Evolutionary conservation across 1,284 basidiomycete genomes (phyloP).

Genomic region (Marasmius fiardii): DNA sequence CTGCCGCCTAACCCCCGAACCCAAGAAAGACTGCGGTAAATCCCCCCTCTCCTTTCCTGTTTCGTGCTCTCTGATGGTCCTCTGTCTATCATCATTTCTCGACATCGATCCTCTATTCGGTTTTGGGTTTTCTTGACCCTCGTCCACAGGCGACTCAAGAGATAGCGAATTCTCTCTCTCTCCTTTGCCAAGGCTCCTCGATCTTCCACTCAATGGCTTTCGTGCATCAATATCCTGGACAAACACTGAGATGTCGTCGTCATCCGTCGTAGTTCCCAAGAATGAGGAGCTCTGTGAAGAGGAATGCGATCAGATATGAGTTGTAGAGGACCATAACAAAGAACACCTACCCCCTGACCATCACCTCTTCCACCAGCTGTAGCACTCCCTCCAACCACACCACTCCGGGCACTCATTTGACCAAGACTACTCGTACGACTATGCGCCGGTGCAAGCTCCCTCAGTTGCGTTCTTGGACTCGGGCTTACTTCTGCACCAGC

Average conservation of each 20-base stretch:
- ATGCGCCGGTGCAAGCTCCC: neutral
- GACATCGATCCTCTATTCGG: neutral
- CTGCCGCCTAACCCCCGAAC: neutral
- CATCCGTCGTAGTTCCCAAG: constrained; percentile 51
- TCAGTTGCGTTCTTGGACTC: constrained; percentile 3
- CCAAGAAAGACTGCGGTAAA: neutral
- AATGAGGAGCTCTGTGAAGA: constrained; percentile 37
- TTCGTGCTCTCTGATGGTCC: constrained; percentile 6
- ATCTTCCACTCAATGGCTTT: constrained; percentile 52
- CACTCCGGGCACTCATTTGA: neutral
- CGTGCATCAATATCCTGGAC: constrained; percentile 70
- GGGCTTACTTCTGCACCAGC: constrained; percentile 23
- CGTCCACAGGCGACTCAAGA: constrained; percentile 11
- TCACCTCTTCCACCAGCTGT: neutral
- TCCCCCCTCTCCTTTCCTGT: neutral
- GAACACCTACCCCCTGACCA: neutral
- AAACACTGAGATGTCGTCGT: constrained; percentile 73
- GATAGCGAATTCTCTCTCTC: constrained; percentile 16
- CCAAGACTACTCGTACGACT: constrained; percentile 3
- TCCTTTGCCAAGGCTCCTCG: constrained; percentile 23
- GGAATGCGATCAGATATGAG: neutral
- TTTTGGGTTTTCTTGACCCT: constrained; percentile 6
- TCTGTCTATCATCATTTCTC: neutral
- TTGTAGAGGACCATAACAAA: neutral
- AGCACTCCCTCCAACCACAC: neutral